Evolutionary conservation across 1,139 yeast species (phyloP).

Genomic region (Diutina mesorugosa): DNA sequence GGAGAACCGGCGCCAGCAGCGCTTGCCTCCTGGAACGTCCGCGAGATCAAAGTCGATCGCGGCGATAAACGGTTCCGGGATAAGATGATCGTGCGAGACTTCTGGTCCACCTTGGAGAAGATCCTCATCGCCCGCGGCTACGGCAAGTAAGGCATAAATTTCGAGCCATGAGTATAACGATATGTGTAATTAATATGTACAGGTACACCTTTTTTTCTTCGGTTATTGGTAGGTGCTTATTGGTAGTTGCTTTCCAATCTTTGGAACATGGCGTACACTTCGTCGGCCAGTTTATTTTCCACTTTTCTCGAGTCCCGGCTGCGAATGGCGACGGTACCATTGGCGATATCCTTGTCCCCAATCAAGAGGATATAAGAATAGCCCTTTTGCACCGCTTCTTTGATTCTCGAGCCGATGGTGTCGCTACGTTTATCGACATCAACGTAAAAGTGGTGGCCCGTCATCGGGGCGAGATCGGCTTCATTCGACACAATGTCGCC

Average conservation of each 20-base stretch:
- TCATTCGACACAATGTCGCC: slow-evolving; percentile 29
- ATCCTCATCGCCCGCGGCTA: slow-evolving; percentile 37
- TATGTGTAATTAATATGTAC: background rate
- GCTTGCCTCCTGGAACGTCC: slow-evolving; percentile 81
- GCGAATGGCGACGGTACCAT: slow-evolving; percentile 54
- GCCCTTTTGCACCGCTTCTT: slow-evolving; percentile 65
- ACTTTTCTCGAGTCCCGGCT: slow-evolving; percentile 42
- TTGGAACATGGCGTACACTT: slow-evolving; percentile 36
- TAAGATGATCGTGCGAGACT: slow-evolving; percentile 68
- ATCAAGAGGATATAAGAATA: slow-evolving; percentile 71
- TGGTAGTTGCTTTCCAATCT: slow-evolving; percentile 33
- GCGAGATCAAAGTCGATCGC: slow-evolving; percentile 64
- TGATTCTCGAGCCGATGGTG: slow-evolving; percentile 69
- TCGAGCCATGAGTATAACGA: background rate
- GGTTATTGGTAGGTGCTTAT: slow-evolving; percentile 21
- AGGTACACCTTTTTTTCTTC: background rate
- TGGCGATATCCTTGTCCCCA: slow-evolving; percentile 74
- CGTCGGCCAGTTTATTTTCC: slow-evolving; percentile 27
- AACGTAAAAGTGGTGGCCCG: slow-evolving; percentile 54
- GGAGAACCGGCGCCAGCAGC: slow-evolving; percentile 74
- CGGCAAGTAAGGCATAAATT: slow-evolving; percentile 9
- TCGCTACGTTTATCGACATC: slow-evolving; percentile 68
- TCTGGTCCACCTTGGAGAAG: slow-evolving; percentile 71
- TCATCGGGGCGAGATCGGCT: slow-evolving; percentile 31
- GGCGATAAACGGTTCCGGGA: slow-evolving; percentile 74